Conservation (phyloP, 441 rosid genomes). For the Adansonia madagascariensis region DNA sequence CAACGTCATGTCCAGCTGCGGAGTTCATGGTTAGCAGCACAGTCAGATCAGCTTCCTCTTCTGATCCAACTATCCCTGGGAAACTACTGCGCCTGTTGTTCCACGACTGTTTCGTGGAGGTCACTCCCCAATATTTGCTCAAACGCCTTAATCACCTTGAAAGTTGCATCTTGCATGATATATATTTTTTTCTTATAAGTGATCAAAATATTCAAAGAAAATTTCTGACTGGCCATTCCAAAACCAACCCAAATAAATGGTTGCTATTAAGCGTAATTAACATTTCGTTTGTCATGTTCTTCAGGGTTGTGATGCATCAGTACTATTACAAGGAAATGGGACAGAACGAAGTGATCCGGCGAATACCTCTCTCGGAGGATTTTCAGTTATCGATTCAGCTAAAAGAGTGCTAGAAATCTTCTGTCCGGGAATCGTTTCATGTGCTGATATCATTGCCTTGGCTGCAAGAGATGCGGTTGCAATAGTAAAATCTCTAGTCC, state of each 20-base stretch:
- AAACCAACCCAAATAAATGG: background rate
- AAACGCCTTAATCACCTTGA: background rate
- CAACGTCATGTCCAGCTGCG: conserved; percentile 55
- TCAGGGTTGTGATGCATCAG: conserved; percentile 73
- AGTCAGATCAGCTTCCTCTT: conserved; percentile 54
- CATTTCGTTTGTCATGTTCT: conserved; percentile 9
- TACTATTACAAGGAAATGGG: conserved; percentile 59
- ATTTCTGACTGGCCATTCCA: background rate
- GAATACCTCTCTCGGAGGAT: conserved; percentile 60
- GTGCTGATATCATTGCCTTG: conserved; percentile 63
- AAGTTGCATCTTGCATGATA: conserved; percentile 12
- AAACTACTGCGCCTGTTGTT: conserved; percentile 67
- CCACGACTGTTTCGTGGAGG: conserved; percentile 72
- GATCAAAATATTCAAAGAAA: background rate
- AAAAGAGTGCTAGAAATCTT: conserved; percentile 61
- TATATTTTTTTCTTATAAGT: background rate
- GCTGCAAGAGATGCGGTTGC: conserved; percentile 73
- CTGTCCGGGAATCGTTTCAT: conserved; percentile 63
- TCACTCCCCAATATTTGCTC: conserved; percentile 23
- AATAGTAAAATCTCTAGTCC: conserved; percentile 42
- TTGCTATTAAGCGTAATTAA: background rate
- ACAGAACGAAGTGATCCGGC: conserved; percentile 71
- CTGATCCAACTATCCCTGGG: conserved; percentile 60
- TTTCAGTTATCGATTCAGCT: conserved; percentile 54
- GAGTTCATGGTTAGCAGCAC: conserved; percentile 57